Conservation (phyloP, 768 basidiomycete genomes). For the Boletus coccyginus region DNA sequence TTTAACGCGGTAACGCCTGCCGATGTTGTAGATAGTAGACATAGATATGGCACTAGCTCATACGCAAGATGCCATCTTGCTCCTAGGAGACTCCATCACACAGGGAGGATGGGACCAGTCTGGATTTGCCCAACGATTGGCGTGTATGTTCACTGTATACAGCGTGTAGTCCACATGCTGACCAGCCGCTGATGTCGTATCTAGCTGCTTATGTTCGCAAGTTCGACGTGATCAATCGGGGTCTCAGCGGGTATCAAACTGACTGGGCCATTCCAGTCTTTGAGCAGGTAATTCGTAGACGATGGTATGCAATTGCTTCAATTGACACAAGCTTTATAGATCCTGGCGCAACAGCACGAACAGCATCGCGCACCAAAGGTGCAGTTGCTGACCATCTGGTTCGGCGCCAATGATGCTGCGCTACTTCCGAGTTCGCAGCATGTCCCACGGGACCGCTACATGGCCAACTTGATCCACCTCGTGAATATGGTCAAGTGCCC, state of each 20-base stretch:
- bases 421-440: slow-evolving; percentile 66
- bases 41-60: slow-evolving; percentile 43
- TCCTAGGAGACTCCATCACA: slow-evolving; percentile 83
- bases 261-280: slow-evolving; percentile 83
- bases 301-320: neutral
- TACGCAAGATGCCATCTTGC: slow-evolving; percentile 64
- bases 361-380: slow-evolving; percentile 53
- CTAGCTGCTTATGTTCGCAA: slow-evolving; percentile 76
- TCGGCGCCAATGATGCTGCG: slow-evolving; percentile 86
- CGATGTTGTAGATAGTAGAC: neutral
- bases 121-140: slow-evolving; percentile 68
- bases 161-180: neutral
- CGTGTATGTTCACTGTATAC: slow-evolving; percentile 35
- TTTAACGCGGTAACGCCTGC: neutral
- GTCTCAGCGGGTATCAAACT: slow-evolving; percentile 81
- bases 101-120: slow-evolving; percentile 58
- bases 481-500: slow-evolving; percentile 61
- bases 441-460: slow-evolving; percentile 67
- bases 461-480: slow-evolving; percentile 59
- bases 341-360: slow-evolving; percentile 53
- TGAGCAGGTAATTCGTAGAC: slow-evolving; percentile 49
- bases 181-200: neutral
- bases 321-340: slow-evolving; percentile 35
- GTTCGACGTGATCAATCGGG: slow-evolving; percentile 85
- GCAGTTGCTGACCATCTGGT: slow-evolving; percentile 82